Percentiles rank a stretch among this genome's conserved stretches.
Evolutionary conservation across 2,329 filamentous ascomycete species (phyloP).

Genomic region (Coniochaeta ligniaria): DNA sequence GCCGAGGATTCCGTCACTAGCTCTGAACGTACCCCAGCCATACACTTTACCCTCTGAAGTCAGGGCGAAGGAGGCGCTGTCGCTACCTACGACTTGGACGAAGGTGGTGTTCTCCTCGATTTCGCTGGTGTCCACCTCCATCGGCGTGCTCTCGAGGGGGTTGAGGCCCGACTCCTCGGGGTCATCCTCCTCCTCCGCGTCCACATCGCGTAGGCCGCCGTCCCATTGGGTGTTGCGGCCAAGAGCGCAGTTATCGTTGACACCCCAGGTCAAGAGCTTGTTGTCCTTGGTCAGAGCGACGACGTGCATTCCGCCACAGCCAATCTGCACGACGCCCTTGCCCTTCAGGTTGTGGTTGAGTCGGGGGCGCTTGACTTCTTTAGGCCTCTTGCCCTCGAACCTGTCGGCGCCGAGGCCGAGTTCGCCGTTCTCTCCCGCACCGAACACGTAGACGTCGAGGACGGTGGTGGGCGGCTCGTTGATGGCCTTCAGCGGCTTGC

Average conservation of each 20-base stretch:
- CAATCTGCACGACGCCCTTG: conserved; percentile 64
- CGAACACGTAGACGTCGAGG: conserved; percentile 73
- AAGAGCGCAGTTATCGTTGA: conserved; percentile 78
- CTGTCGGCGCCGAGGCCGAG: conserved; percentile 69
- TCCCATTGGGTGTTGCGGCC: conserved; percentile 64
- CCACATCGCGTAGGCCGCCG: conserved; percentile 48
- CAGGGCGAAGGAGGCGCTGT: conserved; percentile 69
- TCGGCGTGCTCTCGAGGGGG: conserved; percentile 54
- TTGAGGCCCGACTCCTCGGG: conserved; percentile 43
- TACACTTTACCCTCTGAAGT: conserved; percentile 71
- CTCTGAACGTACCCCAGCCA: conserved; percentile 76
- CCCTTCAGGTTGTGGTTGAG: conserved; percentile 54
- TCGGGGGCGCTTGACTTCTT: conserved; percentile 70
- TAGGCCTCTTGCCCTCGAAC: conserved; percentile 48
- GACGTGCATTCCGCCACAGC: conserved; percentile 77
- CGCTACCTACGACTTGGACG: conserved; percentile 62
- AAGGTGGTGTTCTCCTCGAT: conserved; percentile 22
- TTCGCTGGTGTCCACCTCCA: conserved; percentile 41
- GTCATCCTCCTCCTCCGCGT: conserved; percentile 37
- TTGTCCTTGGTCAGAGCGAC: conserved; percentile 72
- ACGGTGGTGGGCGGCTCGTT: conserved; percentile 56
- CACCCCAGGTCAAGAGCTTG: conserved; percentile 78
- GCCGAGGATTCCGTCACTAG: conserved; percentile 41
- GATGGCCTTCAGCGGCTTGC: conserved; percentile 31
- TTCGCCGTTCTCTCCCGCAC: conserved; percentile 74